A percentile compares a stretch with the other conserved stretches of the same genome.
These are phyloP conservation scores for Dinochytrium kinnereticum DNA, from an alignment of 371 early-diverging fungal species.

Conservation along the genomic window DNA sequence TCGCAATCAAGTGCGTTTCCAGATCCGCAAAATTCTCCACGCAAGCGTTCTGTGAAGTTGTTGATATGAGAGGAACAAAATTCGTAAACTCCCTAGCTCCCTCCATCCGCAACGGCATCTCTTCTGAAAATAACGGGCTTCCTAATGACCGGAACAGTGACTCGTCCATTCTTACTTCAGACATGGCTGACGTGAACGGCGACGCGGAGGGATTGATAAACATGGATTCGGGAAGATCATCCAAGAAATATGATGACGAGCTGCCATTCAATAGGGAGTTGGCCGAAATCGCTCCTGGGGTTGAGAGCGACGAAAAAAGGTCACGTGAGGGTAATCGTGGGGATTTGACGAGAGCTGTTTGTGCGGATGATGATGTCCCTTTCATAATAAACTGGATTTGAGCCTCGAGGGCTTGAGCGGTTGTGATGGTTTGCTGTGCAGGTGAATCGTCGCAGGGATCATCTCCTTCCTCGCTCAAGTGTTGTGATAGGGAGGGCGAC, in stretches of 20 bases:
- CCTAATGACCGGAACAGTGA: neutral
- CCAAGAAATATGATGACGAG: neutral
- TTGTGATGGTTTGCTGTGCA: neutral
- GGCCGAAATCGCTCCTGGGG: neutral
- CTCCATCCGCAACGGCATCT: neutral
- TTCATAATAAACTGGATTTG: neutral
- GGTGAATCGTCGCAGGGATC: neutral
- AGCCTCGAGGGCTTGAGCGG: neutral
- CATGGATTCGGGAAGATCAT: neutral
- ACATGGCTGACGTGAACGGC: neutral
- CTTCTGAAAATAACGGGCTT: neutral
- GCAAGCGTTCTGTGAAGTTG: neutral
- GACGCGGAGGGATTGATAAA: neutral
- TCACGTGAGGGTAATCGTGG: too few species aligned
- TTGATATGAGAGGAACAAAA: too few species aligned
- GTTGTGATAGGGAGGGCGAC: neutral
- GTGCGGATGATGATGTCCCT: neutral
- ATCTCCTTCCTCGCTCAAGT: neutral
- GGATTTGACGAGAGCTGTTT: too few species aligned
- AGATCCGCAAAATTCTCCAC: neutral
- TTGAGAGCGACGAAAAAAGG: neutral
- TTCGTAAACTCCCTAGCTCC: neutral
- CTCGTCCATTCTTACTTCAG: neutral
- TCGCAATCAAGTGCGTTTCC: neutral
- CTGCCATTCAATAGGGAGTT: neutral